These are phyloP conservation scores for Tulasnella sp. DNA, from an alignment of 768 basidiomycete species.

Conservation along the genomic window DNA sequence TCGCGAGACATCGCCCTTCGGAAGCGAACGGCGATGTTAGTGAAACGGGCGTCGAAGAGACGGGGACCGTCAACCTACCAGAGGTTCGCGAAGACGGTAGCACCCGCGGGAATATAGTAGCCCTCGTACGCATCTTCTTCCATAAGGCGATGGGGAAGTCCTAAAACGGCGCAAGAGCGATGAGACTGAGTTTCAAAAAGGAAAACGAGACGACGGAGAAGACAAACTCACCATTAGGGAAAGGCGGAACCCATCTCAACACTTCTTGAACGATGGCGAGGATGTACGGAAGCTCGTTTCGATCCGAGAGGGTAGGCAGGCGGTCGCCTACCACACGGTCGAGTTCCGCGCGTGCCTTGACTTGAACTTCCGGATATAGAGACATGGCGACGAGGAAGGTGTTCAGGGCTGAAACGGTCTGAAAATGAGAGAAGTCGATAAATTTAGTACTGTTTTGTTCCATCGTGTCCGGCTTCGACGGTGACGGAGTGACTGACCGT, in stretches of 20 bases:
- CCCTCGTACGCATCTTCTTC: constrained; percentile 26
- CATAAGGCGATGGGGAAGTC: constrained; percentile 14
- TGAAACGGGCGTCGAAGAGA: background rate
- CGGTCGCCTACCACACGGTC: constrained; percentile 19
- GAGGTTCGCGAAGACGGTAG: constrained; percentile 17
- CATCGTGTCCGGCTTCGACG: no score
- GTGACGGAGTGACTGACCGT: background rate
- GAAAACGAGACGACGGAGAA: background rate
- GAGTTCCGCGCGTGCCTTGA: constrained; percentile 20
- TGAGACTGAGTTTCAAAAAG: background rate
- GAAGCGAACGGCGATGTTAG: background rate
- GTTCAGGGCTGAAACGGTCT: constrained; percentile 19
- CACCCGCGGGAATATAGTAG: constrained; percentile 18
- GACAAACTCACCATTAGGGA: background rate
- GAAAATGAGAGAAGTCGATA: background rate
- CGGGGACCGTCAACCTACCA: background rate
- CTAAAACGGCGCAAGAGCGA: background rate
- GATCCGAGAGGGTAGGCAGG: constrained; percentile 15
- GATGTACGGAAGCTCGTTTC: constrained; percentile 18
- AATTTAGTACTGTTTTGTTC: background rate
- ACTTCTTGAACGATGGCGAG: constrained; percentile 6
- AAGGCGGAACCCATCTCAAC: background rate
- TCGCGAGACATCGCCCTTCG: background rate
- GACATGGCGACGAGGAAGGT: constrained; percentile 28
- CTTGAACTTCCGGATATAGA: constrained; percentile 20